Base-by-base conservation (phyloP, 176 grass and related monocot species). In the Carex littledalei region DNA sequence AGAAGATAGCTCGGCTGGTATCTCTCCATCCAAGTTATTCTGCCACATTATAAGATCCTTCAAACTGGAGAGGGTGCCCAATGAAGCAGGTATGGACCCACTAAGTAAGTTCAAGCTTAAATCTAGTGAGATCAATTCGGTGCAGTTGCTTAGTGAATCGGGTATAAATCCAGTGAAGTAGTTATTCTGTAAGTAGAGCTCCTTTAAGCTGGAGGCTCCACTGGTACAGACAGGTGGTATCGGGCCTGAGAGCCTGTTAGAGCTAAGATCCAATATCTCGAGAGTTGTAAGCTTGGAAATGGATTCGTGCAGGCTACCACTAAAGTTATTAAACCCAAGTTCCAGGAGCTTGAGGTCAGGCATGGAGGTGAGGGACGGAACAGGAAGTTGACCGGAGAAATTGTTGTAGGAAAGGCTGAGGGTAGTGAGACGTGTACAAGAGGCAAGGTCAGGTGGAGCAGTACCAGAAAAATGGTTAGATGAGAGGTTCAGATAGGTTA, bases 181-280 rank as follows among this genome's bases (percentile, higher is more conserved):
- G 85, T 99, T 99, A 88, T 99, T 94, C 91, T 99, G 96, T 14
- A 99, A 90, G 87, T 99, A 99, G 4, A 99, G 90, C 90, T 92
- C 82, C 57, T 86, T 88, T 32, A 99, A 81, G 54, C 66, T 67
- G 22, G 85, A 60, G 86, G 5, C 56, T 50, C 81, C 70, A 3
- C 43, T 87, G 14, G 55, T 85, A 84, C 96, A 99, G 26, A 99
- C 86, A 83, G 87, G 29, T 0, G 96, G 93, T 77, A 99, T 92
- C 15, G 91, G 72, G 67, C 96, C 93, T 5, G 91, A 88, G 68
- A 99, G 86, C 84, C 39, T 9, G 80, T 99, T 99, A 59, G 96
- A 99, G 72, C 96, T 95, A 87, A 99, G 91, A 86, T 99, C 96
- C 50, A 99, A 94, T 77, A 92, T 81, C 60, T 95, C 87, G 24